Conservation (phyloP, 345 rosid species). For the Eucalyptus fibrosa region DNA sequence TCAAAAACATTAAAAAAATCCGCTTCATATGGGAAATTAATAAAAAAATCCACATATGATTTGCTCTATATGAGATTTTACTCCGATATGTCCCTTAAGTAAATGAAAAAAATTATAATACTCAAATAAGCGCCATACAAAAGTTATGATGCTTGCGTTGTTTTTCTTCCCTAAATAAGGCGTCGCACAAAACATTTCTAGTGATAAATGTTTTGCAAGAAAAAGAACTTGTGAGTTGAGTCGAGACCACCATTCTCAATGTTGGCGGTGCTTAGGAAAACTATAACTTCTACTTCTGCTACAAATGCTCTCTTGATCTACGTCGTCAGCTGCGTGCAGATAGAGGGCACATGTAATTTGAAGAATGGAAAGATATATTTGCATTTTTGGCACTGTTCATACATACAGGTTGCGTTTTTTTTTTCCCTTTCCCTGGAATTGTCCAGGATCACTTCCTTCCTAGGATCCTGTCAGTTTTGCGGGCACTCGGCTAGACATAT, state of each 20-base stretch:
- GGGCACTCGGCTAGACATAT: background rate
- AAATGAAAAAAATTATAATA: too few relatives aligned
- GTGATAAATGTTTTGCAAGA: background rate
- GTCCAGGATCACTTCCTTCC: background rate
- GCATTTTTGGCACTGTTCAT: background rate
- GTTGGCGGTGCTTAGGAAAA: background rate
- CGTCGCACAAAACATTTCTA: background rate
- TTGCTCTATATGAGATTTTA: fast-evolving
- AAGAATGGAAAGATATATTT: background rate
- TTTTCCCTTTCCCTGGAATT: background rate
- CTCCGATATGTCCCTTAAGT: fast-evolving
- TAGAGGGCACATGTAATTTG: background rate
- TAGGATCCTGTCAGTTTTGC: background rate
- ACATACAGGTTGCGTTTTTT: background rate
- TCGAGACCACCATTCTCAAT: background rate
- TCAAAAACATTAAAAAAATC: too few relatives aligned
- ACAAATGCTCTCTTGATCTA: background rate
- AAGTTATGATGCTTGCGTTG: fast-evolving
- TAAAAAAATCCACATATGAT: too few relatives aligned
- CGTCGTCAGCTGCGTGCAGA: background rate
- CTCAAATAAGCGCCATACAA: fast-evolving
- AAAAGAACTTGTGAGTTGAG: background rate
- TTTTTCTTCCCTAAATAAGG: background rate
- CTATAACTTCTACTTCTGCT: background rate
- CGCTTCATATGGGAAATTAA: too few relatives aligned